Evolutionary conservation across 768 basidiomycete species (phyloP).

Genomic region (Mycena maculata): DNA sequence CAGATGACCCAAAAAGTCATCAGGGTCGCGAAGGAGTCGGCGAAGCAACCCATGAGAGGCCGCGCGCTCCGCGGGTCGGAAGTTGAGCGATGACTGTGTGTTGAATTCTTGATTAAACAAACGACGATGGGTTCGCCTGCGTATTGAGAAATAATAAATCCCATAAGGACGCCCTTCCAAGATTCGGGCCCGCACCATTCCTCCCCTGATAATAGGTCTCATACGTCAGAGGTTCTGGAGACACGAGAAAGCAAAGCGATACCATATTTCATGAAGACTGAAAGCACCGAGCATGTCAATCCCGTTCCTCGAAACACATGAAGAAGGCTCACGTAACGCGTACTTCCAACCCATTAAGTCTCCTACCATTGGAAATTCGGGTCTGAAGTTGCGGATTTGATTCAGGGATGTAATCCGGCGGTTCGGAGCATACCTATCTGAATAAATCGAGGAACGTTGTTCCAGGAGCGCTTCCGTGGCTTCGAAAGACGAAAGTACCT

Average conservation of each 20-base stretch:
- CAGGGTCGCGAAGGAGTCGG: not conserved
- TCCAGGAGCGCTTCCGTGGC: not conserved
- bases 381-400: not conserved
- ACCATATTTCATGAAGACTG: too few species aligned
- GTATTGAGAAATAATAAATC: not conserved
- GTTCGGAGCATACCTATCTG: not conserved
- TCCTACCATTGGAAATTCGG: not conserved
- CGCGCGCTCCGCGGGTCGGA: not conserved
- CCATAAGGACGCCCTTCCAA: too few species aligned
- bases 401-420: not conserved
- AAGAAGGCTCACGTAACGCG: too few species aligned
- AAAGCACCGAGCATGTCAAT: too few species aligned
- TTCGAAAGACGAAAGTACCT: conserved; percentile 6
- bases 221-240: too few species aligned
- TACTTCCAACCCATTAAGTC: not conserved
- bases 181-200: too few species aligned
- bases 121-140: not conserved
- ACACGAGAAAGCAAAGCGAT: too few species aligned
- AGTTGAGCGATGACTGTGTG: not conserved
- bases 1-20: too few species aligned
- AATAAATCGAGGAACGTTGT: conserved; percentile 26
- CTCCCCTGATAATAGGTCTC: too few species aligned
- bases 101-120: not conserved
- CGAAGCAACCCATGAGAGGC: not conserved
- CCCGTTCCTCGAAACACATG: too few species aligned